These are phyloP conservation scores for Pythium monospermum DNA, from an alignment of 352 stramenopile species.

Conservation along the genomic window DNA sequence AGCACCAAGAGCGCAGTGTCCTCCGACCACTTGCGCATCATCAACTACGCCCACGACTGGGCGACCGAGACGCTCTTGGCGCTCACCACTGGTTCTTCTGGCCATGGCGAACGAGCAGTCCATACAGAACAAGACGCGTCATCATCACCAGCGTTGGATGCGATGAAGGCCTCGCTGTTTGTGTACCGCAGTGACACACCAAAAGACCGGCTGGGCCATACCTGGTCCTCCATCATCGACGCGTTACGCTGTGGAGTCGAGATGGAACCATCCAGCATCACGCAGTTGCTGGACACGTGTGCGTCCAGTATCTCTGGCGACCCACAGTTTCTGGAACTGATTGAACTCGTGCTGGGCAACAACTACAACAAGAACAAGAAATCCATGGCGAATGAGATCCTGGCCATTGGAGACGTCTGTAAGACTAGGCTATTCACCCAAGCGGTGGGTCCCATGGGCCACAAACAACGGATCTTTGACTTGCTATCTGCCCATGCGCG, in stretches of 20 bases:
- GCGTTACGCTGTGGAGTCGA: neutral
- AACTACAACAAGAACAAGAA: neutral
- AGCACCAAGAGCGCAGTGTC: too few species aligned
- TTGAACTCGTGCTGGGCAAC: neutral
- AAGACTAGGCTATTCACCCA: neutral
- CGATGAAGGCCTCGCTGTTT: conserved; percentile 10
- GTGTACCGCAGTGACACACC: neutral
- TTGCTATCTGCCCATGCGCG: conserved; percentile 1
- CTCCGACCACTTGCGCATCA: conserved; percentile 3
- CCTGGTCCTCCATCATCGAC: neutral
- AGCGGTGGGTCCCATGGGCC: too few species aligned
- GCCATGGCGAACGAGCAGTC: neutral
- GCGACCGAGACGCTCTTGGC: conserved; percentile 16
- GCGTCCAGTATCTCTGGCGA: conserved; percentile 1
- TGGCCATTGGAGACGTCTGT: neutral
- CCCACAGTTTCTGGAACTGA: conserved; percentile 2
- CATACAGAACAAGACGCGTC: neutral
- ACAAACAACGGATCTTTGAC: conserved; percentile 1
- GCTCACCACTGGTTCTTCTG: neutral
- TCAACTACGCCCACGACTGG: conserved; percentile 21
- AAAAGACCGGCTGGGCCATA: neutral
- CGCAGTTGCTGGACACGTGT: conserved; percentile 10
- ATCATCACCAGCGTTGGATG: neutral
- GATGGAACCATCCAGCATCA: neutral
- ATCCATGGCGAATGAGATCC: too few species aligned